These are phyloP conservation scores for Xerocomus nothofagi DNA, from an alignment of 1,284 basidiomycete species.

Conservation along the genomic window DNA sequence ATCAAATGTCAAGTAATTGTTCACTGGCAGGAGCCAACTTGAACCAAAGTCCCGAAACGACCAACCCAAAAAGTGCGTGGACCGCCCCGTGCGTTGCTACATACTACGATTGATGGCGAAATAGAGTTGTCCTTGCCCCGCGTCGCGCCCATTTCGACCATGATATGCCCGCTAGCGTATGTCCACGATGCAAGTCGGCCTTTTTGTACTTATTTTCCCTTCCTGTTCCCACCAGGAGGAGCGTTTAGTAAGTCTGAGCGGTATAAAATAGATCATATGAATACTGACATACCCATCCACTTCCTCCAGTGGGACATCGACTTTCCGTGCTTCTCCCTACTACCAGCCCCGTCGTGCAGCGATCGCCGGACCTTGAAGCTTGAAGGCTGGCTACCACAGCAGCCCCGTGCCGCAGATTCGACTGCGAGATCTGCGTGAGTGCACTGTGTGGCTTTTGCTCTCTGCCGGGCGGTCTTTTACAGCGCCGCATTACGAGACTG, in stretches of 20 bases:
- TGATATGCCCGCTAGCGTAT: too few relatives aligned
- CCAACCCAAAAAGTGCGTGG: too few relatives aligned
- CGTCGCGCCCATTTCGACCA: too few relatives aligned
- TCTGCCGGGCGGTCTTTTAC: neutral
- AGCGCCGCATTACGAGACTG: neutral
- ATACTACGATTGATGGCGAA: too few relatives aligned
- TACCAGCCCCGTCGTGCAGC: too few relatives aligned
- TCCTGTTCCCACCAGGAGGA: neutral
- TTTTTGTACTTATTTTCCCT: too few relatives aligned
- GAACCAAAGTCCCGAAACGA: too few relatives aligned
- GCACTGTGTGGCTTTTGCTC: neutral
- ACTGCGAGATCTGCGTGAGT: neutral
- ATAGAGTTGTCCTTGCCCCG: too few relatives aligned
- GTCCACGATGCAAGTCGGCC: too few relatives aligned
- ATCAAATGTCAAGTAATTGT: too few relatives aligned
- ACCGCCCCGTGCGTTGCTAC: too few relatives aligned
- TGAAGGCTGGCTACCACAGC: neutral
- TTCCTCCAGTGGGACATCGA: neutral
- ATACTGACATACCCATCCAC: neutral
- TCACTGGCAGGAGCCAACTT: too few relatives aligned
- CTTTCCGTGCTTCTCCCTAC: neutral
- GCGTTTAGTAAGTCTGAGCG: neutral
- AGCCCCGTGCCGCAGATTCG: neutral
- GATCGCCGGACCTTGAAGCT: neutral
- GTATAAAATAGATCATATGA: slow-evolving; percentile 10